Conservation (phyloP, 169 alveolate species). For the Eimeria falciformis region DNA sequence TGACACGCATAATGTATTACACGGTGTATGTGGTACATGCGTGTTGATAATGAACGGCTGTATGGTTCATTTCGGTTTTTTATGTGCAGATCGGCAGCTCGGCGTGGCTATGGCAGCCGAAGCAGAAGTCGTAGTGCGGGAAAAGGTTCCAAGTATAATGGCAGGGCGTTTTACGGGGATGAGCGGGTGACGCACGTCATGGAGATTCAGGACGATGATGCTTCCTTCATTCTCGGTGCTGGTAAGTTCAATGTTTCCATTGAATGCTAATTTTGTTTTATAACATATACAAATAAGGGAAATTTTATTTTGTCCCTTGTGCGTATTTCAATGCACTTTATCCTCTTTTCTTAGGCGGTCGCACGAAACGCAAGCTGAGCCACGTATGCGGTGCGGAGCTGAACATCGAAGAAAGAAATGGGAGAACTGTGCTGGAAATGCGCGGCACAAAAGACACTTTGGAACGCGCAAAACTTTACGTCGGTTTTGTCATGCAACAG, state of each 20-base stretch:
- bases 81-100: neutral
- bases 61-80: neutral
- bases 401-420: conserved; percentile 66
- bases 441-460: conserved; percentile 78
- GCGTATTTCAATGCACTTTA: neutral
- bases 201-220: conserved; percentile 76
- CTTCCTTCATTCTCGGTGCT: conserved; percentile 69
- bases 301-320: neutral
- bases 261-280: neutral
- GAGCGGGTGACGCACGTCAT: conserved; percentile 64
- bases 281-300: neutral
- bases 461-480: conserved; percentile 82
- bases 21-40: neutral
- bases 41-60: neutral
- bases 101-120: conserved; percentile 53
- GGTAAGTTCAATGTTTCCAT: conserved; percentile 24
- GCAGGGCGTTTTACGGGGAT: conserved; percentile 31
- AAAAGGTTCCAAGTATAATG: neutral
- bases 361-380: conserved; percentile 73
- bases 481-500: conserved; percentile 82
- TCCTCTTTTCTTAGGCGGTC: conserved; percentile 73
- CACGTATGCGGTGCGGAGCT: conserved; percentile 76
- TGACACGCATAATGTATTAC: neutral
- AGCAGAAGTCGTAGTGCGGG: conserved; percentile 65
- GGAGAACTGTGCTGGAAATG: conserved; percentile 79